A percentile compares a stretch with the other conserved stretches of the same genome.
These are phyloP conservation scores for Globisporangium cystogenes DNA, from an alignment of 352 stramenopile genomes.

Conservation along the genomic window DNA sequence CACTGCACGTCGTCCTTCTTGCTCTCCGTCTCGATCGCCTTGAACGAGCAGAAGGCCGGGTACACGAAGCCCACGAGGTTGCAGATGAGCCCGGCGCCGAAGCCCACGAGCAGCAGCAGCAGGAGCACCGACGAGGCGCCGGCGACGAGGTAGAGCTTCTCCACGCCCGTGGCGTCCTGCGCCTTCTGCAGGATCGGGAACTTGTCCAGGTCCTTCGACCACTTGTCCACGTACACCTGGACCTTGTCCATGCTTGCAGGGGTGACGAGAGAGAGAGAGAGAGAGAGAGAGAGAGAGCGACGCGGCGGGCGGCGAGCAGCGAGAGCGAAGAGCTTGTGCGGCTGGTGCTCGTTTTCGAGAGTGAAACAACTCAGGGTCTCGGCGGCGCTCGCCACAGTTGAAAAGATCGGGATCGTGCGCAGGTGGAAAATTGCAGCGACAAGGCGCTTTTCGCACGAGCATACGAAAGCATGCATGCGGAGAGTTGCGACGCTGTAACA, in stretches of 20 bases:
- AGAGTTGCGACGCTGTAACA: not conserved
- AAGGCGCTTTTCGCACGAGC: not conserved
- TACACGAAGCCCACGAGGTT: constrained; percentile 83
- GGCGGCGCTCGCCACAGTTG: not conserved
- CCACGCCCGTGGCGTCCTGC: constrained; percentile 77
- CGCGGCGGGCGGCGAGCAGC: no score
- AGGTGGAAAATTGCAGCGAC: not conserved
- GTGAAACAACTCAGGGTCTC: constrained; percentile 2
- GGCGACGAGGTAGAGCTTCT: constrained; percentile 86
- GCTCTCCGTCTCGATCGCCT: constrained; percentile 68
- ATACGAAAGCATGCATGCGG: not conserved
- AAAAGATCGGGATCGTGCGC: not conserved
- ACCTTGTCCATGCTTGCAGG: constrained; percentile 63
- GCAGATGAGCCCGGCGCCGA: constrained; percentile 81
- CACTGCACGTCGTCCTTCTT: constrained; percentile 87
- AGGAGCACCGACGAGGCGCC: constrained; percentile 55
- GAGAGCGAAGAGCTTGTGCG: no score
- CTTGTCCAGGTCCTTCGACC: constrained; percentile 83
- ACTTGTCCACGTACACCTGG: constrained; percentile 83
- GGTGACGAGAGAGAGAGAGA: no score
- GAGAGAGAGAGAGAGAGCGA: no score
- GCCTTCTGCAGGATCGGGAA: constrained; percentile 70
- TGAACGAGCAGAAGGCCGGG: constrained; percentile 81
- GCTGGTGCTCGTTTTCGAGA: constrained; percentile 6
- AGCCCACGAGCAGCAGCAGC: constrained; percentile 78